Base-by-base conservation (phyloP, 768 basidiomycete species). In the Rhodotorula graminis region DNA sequence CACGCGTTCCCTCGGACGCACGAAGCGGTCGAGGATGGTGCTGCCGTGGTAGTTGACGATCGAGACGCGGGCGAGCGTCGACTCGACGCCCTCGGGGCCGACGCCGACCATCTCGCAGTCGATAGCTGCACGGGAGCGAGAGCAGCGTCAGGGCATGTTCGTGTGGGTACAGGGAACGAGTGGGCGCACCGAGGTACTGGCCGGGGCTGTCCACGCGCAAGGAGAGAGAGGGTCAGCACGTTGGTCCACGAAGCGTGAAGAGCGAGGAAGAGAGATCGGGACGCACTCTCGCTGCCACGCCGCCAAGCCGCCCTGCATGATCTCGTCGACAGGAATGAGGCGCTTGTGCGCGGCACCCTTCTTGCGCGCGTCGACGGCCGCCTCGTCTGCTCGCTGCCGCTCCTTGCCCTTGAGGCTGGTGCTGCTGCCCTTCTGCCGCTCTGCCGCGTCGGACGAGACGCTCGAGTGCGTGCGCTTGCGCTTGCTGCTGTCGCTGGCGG, bases 91-190 rank as follows among this genome's bases (percentile, higher is more conserved):
- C 49, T 88, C 85, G n/a, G 87, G 84, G 1, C 93, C 93, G n/a
- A 95, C 86, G 10, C 93, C 93, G 19, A 98, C 94, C 93, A 98
- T 96, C 81, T 98, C 95, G 77, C 95, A 98, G 81, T 99, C 95
- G 42, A 99, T 83, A 0, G 92, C 88, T 56, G 96, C 82, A 73
- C 21, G 29, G 12, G 23, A 12, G 15, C 44, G 44, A 14, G 52
- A 27, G 19, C 37, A 37, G 60, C 7, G 16, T 31, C 37, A 37
- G 37, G 19, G 8, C 23, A 6, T 42, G 29, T n/a, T n/a, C n/a
- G n/a, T n/a, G n/a, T n/a, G 25, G 7, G 14, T n/a, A n/a, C 25
- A 21, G 44, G 15, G 15, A 6, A 40, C 15, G 47, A 8, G 4
- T 33, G n/a, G 23, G 44, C 65, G 25, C 21, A 65, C 74, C 71